Conservation (phyloP, 208 protist genomes). For the Strigomonas galati region DNA sequence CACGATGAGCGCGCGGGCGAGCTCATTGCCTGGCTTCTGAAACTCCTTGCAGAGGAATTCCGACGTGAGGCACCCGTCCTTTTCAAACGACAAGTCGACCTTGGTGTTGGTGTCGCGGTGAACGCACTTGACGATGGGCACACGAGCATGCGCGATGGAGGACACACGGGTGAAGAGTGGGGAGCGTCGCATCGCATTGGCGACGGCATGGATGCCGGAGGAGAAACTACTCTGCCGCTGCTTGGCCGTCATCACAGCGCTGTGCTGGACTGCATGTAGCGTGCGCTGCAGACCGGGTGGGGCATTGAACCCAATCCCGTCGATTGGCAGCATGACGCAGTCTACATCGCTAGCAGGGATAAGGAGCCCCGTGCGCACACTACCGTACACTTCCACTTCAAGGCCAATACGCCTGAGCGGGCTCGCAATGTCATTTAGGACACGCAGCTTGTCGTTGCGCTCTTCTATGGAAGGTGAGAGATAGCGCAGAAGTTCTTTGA, state of each 20-base stretch:
- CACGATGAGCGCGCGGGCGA: conserved; percentile 70
- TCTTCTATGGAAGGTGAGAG: conserved; percentile 34
- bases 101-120: conserved; percentile 35
- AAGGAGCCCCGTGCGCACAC: conserved; percentile 59
- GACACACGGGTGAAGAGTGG: conserved; percentile 30
- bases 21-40: conserved; percentile 46
- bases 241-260: conserved; percentile 3
- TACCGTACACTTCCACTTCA: conserved; percentile 70
- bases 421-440: conserved; percentile 39
- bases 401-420: conserved; percentile 32
- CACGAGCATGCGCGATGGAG: conserved; percentile 57
- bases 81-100: conserved; percentile 76
- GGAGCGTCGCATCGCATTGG: conserved; percentile 38
- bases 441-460: conserved; percentile 24
- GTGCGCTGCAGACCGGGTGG: conserved; percentile 10
- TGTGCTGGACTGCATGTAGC: conserved; percentile 13
- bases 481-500: conserved; percentile 42
- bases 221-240: conserved; percentile 20
- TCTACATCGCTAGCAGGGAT: conserved; percentile 85
- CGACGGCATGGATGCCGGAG: conserved; percentile 35
- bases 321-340: conserved; percentile 47
- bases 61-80: conserved; percentile 54
- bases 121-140: conserved; percentile 82
- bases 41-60: conserved; percentile 71
- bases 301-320: background rate